Evolutionary conservation across 176 grass and related monocot species (phyloP).

Genomic region (Phyllostachys edulis): DNA sequence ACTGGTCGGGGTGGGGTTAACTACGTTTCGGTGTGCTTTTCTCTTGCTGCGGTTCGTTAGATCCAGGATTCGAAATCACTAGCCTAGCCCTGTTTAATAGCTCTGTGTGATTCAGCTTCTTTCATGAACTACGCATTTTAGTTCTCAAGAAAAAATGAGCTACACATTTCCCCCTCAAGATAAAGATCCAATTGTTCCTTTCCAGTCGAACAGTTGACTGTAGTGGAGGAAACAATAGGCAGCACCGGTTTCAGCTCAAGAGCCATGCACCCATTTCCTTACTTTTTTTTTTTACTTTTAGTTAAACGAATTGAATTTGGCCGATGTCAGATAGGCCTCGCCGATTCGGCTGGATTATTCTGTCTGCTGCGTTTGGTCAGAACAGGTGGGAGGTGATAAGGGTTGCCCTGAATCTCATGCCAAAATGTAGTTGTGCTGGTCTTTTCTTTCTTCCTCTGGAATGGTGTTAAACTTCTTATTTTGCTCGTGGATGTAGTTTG

Average conservation of each 20-base stretch:
- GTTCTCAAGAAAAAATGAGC: background rate
- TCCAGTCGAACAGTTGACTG: background rate
- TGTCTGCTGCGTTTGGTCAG: background rate
- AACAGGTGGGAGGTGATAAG: background rate
- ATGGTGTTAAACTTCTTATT: background rate
- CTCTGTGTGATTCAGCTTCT: background rate
- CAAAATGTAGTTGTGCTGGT: background rate
- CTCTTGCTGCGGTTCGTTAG: background rate
- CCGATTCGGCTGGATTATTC: background rate
- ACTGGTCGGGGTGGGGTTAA: background rate
- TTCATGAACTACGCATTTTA: background rate
- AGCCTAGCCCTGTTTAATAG: background rate
- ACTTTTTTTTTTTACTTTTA: background rate
- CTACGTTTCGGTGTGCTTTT: background rate
- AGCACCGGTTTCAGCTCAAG: background rate
- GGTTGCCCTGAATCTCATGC: background rate
- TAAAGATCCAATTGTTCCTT: background rate
- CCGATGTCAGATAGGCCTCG: background rate
- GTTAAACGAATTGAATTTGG: background rate
- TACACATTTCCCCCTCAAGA: background rate
- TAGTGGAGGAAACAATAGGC: background rate
- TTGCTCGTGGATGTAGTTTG: background rate
- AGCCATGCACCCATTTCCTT: background rate
- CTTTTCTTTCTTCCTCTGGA: background rate
- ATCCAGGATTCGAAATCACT: conserved; percentile 7